phyloP scores from a whole-genome alignment of 1,284 basidiomycete species.

The Rhodofomes roseus region DNA sequence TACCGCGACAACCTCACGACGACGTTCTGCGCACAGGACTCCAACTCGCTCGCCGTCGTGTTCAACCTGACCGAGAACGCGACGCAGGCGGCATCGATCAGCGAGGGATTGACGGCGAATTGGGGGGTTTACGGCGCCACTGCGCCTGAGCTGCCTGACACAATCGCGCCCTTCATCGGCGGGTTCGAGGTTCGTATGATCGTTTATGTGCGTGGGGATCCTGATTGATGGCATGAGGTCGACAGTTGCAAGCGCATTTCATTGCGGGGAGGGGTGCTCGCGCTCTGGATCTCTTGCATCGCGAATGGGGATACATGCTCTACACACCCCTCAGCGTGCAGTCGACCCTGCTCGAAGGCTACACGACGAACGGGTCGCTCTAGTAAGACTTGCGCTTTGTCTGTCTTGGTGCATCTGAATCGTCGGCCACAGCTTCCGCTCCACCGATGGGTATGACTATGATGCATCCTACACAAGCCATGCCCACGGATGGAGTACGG shows the following conservation, averaged over 20 bases:
- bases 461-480: conserved; percentile 46
- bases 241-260: conserved; percentile 48
- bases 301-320: conserved; percentile 53
- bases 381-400: conserved; percentile 24
- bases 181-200: conserved; percentile 40
- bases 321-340: conserved; percentile 48
- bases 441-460: conserved; percentile 44
- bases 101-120: conserved; percentile 40
- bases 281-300: conserved; percentile 46
- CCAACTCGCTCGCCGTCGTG: conserved; percentile 45
- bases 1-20: conserved; percentile 43
- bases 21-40: conserved; percentile 46
- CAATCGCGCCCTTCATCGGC: conserved; percentile 47
- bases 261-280: conserved; percentile 41
- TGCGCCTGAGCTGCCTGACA: conserved; percentile 49
- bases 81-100: conserved; percentile 39
- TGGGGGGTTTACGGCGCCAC: conserved; percentile 48
- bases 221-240: background rate
- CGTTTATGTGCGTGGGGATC: background rate
- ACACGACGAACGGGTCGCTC: conserved; percentile 47
- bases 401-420: background rate
- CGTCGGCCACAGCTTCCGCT: conserved; percentile 32
- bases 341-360: conserved; percentile 50
- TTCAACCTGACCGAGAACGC: conserved; percentile 42
- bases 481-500: conserved; percentile 34